Base-by-base conservation (phyloP, 805 yeast genomes). In the Metschnikowia lochheadii region DNA sequence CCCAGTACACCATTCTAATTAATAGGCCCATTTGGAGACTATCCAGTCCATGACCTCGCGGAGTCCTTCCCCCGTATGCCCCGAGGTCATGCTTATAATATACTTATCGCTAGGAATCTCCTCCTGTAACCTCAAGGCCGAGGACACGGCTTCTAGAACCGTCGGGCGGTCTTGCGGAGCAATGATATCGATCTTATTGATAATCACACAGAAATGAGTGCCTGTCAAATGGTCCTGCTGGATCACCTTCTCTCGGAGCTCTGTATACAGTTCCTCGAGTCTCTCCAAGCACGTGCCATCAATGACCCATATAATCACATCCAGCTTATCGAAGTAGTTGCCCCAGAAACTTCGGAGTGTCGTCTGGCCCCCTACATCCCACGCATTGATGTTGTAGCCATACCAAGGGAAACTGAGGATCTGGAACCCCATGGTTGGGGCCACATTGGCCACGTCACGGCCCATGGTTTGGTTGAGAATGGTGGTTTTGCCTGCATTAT, bases 391-490 rank as follows among this genome's bases (percentile, higher is more conserved):
- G 36, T 74, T 75, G 56, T 66, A 76, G 3, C 70, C 76, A 1
- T 65, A 53, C 54, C 72, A 67, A 0, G 64, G 60, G 1, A 87
- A 60, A 1, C 91, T 81, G 44, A 80, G 77, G 55, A 91, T 92
- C 58, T 82, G 85, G 67, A 91, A 92, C 14, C 98, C 98, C 76
- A 91, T 79, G 0, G 98, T 91, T 0, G 98, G 97, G 8, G 88
- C 78, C 5, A 90, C 82, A n/a, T 70, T 71, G 6, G 64, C 59
- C 6, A 78, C 73, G 51, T 82, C 81, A 55, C 76, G 70, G 23
- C 73, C 55, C 67, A 85, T 71, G 14, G 88, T 62, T 17, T 72
- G 63, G 51, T 83, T 82, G 20, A 90, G 84, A 2, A 92, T 79
- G 0, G 97, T 87, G 2, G 97, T 87, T 65, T 91, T 91, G 2